Base-by-base conservation (phyloP, 441 rosid species). In the Syzygium malaccense region DNA sequence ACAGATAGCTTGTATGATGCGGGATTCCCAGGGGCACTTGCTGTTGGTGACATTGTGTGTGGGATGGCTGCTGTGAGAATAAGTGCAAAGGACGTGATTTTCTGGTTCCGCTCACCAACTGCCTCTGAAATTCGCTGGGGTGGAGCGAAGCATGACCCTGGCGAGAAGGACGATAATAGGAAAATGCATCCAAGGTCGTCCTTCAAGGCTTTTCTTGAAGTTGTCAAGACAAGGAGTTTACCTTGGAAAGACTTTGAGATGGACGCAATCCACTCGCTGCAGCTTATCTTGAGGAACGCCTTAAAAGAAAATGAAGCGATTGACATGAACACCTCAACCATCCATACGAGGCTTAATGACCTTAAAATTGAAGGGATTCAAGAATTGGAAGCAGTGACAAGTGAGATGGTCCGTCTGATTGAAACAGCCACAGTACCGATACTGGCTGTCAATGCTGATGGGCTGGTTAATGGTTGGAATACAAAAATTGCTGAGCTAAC, bases 21-120 rank as follows among this genome's bases (percentile, higher is more conserved):
- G 7, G 99, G 99, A 33, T 96, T 93, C 90, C 96, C 95, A 0
- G 95, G 94, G 86, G 98, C 99, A 71, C 90, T 94, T 79, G 66
- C 94, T 89, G 93, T 96, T 54, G 98, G 93, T 53, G 95, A 96
- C 90, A 88, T 92, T 48, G 96, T 96, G 37, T 97, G 99, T 90
- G 99, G 99, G 83, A 97, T 97, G 99, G 99, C 98, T 32, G 98
- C 99, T 86, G 99, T 97, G 92, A 96, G 96, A 92, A 95, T 97
- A 91, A 92, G 95, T 83, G 80, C 94, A 45, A 95, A 92, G 92
- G 98, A 97, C 91, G 91, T 95, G 90, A 94, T 97, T 48, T 96
- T 97, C 92, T 97, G 99, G 99, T 97, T 97, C 92, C 95, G 99
- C 57, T 94, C 97, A 49, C 97, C 93, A 64, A 95, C 99, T 58